Conservation (phyloP, 225 moss, liverwort and hornwort species). For the Thuidium tamariscinum region DNA sequence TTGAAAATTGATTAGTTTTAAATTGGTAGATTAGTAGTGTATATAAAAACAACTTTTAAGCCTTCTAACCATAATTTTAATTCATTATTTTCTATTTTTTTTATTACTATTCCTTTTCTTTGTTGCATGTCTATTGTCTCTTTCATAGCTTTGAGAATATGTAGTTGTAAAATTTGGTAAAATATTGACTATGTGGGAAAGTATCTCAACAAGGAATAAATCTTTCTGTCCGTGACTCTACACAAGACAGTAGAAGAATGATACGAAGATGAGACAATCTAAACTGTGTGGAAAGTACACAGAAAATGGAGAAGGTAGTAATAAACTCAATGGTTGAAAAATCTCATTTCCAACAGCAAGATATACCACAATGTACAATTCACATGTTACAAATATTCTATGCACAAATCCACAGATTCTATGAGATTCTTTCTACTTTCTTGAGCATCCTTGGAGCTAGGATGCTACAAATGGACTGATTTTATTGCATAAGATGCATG, state of each 20-base stretch:
- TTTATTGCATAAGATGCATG: not conserved
- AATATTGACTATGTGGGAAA: not conserved
- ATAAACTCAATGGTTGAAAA: not conserved
- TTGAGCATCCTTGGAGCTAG: not conserved
- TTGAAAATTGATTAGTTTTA: not conserved
- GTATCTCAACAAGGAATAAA: not conserved
- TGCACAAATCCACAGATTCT: not conserved
- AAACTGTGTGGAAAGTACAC: accelerated
- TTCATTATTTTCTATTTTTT: not conserved
- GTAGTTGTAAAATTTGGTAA: not conserved
- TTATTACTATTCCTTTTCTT: not conserved
- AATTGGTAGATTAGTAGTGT: accelerated
- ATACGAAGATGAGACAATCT: not conserved
- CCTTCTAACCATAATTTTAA: not conserved
- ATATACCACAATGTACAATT: not conserved
- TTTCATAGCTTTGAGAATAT: not conserved
- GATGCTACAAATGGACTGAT: not conserved
- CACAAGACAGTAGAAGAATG: not conserved
- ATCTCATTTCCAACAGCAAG: not conserved
- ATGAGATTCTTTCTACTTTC: not conserved
- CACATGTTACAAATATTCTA: not conserved
- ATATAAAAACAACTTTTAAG: not conserved
- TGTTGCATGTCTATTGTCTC: not conserved
- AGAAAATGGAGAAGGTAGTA: not conserved
- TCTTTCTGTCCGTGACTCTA: too few relatives aligned